Conservation (phyloP, 768 basidiomycete species). For the Boletus coccyginus region DNA sequence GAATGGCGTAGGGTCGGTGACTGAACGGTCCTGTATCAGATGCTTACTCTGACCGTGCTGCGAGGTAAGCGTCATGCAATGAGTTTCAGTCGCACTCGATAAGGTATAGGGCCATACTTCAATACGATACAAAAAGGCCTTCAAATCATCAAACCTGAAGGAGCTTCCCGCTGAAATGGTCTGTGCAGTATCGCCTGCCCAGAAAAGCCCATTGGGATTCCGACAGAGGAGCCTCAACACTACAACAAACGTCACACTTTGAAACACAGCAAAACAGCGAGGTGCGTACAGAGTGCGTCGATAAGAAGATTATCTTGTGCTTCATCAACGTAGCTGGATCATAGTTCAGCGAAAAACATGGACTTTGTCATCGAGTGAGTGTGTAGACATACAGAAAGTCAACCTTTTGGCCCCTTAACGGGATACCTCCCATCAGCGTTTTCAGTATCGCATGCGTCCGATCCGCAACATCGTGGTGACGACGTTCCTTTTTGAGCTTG, state of each 20-base stretch:
- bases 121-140: slow-evolving; percentile 59
- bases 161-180: no score
- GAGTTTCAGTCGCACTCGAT: not conserved
- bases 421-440: slow-evolving; percentile 26
- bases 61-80: not conserved
- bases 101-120: slow-evolving; percentile 45
- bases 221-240: no score
- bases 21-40: slow-evolving; percentile 11
- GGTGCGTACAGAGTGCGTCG: slow-evolving; percentile 51
- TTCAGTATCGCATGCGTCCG: slow-evolving; percentile 55
- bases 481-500: slow-evolving; percentile 39
- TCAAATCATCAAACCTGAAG: slow-evolving; percentile 32
- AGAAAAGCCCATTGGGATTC: no score
- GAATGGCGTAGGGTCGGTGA: slow-evolving; percentile 41
- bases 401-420: slow-evolving; percentile 41
- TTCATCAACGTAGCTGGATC: slow-evolving; percentile 62
- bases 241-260: slow-evolving; percentile 26
- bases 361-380: not conserved
- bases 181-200: no score
- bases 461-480: slow-evolving; percentile 58
- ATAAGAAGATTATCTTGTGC: slow-evolving; percentile 70
- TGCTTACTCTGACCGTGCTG: slow-evolving; percentile 21
- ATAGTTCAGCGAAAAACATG: not conserved
- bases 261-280: not conserved
- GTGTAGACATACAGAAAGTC: slow-evolving; percentile 50